These are phyloP conservation scores for Verbascum thapsus DNA, from an alignment of 257 asterid genomes.

Conservation along the genomic window DNA sequence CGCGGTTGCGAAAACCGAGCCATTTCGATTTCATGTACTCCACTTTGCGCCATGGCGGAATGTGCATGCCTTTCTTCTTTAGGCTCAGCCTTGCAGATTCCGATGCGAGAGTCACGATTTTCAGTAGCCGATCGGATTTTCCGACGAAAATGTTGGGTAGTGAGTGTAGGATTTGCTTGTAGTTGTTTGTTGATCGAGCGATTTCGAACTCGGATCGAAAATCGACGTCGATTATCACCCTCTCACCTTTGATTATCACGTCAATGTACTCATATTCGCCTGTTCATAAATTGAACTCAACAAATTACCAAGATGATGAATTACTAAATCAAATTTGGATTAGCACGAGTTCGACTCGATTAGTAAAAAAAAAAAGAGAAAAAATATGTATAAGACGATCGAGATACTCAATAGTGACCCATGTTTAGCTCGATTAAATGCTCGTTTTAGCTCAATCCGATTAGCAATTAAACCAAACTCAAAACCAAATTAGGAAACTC, in stretches of 20 bases:
- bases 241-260: slow-evolving; percentile 67
- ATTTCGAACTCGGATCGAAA: slow-evolving; percentile 92
- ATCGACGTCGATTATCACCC: slow-evolving; percentile 73
- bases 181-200: slow-evolving; percentile 77
- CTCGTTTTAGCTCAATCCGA: no score
- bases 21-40: slow-evolving; percentile 80
- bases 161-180: slow-evolving; percentile 59
- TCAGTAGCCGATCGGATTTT: slow-evolving; percentile 72
- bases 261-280: slow-evolving; percentile 91
- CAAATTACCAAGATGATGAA: no score
- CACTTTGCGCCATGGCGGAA: slow-evolving; percentile 93
- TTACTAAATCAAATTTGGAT: no score
- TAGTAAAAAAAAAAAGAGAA: no score
- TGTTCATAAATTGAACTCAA: slow-evolving; percentile 19
- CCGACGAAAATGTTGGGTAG: slow-evolving; percentile 85
- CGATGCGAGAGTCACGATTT: slow-evolving; percentile 64
- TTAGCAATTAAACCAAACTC: no score
- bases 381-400: no score
- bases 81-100: slow-evolving; percentile 79
- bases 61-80: slow-evolving; percentile 93
- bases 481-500: no score
- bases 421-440: no score
- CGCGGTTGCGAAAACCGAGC: slow-evolving; percentile 67
- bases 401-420: no score
- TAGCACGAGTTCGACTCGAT: neutral